Evolutionary conservation across 331 rosid genomes (phyloP), one percentile per base, ranked within the genome.

Genomic region (Telfairia occidentalis): DNA sequence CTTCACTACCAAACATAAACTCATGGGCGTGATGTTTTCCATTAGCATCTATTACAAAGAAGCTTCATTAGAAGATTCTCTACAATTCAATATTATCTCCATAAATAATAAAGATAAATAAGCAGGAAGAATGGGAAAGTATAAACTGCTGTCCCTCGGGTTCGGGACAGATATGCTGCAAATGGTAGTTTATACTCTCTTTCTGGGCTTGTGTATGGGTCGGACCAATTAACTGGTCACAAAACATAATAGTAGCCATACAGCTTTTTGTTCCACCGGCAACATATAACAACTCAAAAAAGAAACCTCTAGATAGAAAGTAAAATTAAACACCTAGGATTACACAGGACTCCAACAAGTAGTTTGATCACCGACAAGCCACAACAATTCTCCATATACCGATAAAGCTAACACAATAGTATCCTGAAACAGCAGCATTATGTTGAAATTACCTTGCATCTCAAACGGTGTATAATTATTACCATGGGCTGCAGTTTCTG

Each of bases 371-470:
- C 3, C 5, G 6, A 21, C 13, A 37, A 66, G 29, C 48, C 29
- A 21, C 50, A 32, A 21, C 52, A 38, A 66, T 40, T 69, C 53
- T 42, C 74, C 35, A 28, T 71, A 71, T 46, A 28, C 10, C 3
- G 24, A 45, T 24, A 70, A 29, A 26, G 75, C 75, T 26, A 46
- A 32, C 54, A 35, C 49, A 77, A 48, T 9, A 55, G 19, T 35
- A 53, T 70, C 71, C 32, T 15, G 12, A 61, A 80, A 40, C 58
- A 55, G 71, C 70, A 75, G 48, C 23, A 73, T 58, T 72, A 76
- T 57, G 64, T 78, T 35, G 24, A 37, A 53, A 75, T 84, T 71
- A 88, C 90, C 96, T 87, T 86, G 88, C 82, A 63, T 74, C 78
- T 61, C 81, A 81, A 52, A 79, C 78, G 24, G 77, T 73, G 86